These are phyloP conservation scores for Escallonia herrerae DNA, from an alignment of 129 eudicot species.

Conservation along the genomic window DNA sequence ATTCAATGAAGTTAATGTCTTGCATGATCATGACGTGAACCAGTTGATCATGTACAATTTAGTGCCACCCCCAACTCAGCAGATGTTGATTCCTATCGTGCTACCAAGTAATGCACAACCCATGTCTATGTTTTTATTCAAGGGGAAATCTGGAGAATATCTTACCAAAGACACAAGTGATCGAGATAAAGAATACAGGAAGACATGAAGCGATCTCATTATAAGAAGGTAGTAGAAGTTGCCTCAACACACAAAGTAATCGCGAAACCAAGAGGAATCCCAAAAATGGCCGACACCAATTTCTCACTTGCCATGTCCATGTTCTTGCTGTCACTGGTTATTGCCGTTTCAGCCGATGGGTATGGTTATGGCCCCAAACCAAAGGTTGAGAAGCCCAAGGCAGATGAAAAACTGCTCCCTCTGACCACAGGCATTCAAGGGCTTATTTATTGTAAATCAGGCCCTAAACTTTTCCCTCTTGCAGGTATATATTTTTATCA, in stretches of 20 bases:
- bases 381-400: neutral
- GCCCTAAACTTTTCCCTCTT: conserved; percentile 10
- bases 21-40: no score
- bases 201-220: neutral
- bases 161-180: neutral
- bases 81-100: neutral
- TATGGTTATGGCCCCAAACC: conserved; percentile 1
- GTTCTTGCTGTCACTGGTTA: neutral
- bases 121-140: neutral
- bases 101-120: neutral
- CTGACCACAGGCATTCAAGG: neutral
- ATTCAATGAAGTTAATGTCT: no score
- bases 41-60: neutral
- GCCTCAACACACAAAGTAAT: neutral
- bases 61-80: neutral
- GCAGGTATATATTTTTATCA: no score
- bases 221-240: neutral
- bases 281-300: neutral
- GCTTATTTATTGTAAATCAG: conserved; percentile 22
- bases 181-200: neutral
- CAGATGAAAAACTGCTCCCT: neutral
- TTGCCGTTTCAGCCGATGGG: neutral
- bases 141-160: neutral
- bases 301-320: neutral
- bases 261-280: neutral